phyloP scores from a whole-genome alignment of 306 rosid species.

The Cucurbita maxima region DNA sequence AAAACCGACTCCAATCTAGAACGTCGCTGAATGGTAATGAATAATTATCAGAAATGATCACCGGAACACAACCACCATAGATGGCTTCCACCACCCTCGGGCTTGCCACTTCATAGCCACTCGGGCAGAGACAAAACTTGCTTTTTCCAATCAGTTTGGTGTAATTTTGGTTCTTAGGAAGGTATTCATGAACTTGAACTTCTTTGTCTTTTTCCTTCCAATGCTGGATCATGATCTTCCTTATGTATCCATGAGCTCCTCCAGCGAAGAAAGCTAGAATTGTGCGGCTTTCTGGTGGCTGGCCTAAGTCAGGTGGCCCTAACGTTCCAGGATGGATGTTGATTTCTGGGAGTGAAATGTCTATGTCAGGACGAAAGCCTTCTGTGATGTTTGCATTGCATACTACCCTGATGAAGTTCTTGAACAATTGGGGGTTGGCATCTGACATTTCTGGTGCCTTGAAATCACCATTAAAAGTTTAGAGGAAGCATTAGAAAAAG shows the following conservation, averaged over 20 bases:
- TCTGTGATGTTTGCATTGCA: constrained; percentile 72
- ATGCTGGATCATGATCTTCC: constrained; percentile 24
- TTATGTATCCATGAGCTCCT: constrained; percentile 42
- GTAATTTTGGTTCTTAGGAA: constrained; percentile 35
- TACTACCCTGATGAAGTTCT: constrained; percentile 39
- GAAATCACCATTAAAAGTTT: background rate
- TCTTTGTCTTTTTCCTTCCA: constrained; percentile 58
- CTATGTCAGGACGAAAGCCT: constrained; percentile 45
- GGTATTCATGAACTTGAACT: constrained; percentile 49
- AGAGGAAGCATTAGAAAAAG: background rate
- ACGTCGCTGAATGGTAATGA: constrained; percentile 65
- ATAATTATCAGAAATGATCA: constrained; percentile 40
- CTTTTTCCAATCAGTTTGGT: constrained; percentile 35
- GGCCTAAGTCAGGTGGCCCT: constrained; percentile 16
- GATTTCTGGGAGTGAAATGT: constrained; percentile 62
- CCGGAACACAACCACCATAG: constrained; percentile 56
- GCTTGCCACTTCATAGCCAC: constrained; percentile 75
- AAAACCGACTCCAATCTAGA: constrained; percentile 53
- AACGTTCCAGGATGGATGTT: constrained; percentile 35
- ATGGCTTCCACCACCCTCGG: constrained; percentile 73
- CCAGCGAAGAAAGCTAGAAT: constrained; percentile 61
- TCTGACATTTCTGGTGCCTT: constrained; percentile 54
- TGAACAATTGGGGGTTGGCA: constrained; percentile 34
- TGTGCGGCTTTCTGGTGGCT: constrained; percentile 18
- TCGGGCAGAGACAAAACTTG: constrained; percentile 73